phyloP scores from a whole-genome alignment of 768 basidiomycete genomes.

The Boletus pseudopeckii region DNA sequence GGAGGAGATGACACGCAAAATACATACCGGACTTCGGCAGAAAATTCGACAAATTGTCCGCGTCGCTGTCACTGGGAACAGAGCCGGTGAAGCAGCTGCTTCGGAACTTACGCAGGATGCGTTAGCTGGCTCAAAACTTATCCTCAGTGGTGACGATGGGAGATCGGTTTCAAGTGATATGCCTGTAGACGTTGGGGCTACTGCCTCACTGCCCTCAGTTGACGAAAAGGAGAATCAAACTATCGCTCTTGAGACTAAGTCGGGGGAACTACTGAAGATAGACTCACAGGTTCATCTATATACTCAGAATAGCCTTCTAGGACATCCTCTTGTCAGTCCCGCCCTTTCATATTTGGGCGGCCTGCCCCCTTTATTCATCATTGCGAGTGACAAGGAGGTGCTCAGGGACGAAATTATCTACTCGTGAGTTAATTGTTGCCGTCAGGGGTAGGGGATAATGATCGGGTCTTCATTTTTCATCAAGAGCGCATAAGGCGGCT shows the following conservation, averaged over 20 bases:
- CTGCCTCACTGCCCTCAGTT: slow-evolving; percentile 39
- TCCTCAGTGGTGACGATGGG: slow-evolving; percentile 2
- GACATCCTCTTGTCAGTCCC: slow-evolving; percentile 82
- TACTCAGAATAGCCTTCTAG: slow-evolving; percentile 70
- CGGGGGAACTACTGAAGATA: slow-evolving; percentile 54
- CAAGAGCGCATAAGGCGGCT: slow-evolving; percentile 88
- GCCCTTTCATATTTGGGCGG: slow-evolving; percentile 83
- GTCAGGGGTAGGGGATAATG: background rate
- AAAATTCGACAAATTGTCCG: slow-evolving; percentile 58
- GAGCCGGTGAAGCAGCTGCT: background rate
- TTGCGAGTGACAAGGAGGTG: slow-evolving; percentile 88
- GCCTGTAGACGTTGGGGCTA: slow-evolving; percentile 49
- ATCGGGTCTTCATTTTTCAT: background rate
- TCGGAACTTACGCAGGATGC: slow-evolving; percentile 4
- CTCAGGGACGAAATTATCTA: slow-evolving; percentile 91
- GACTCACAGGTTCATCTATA: slow-evolving; percentile 83
- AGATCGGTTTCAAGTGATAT: slow-evolving; percentile 26
- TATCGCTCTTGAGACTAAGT: slow-evolving; percentile 40
- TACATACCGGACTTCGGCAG: slow-evolving; percentile 57
- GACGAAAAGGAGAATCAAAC: slow-evolving; percentile 40
- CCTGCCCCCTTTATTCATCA: slow-evolving; percentile 79
- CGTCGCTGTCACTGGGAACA: slow-evolving; percentile 25
- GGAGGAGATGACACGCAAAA: slow-evolving; percentile 53
- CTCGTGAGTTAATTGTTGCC: slow-evolving; percentile 44
- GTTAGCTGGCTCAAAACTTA: slow-evolving; percentile 7